These are phyloP conservation scores for Tuber indicum DNA, from an alignment of 495 filamentous ascomycete genomes.

Conservation along the genomic window DNA sequence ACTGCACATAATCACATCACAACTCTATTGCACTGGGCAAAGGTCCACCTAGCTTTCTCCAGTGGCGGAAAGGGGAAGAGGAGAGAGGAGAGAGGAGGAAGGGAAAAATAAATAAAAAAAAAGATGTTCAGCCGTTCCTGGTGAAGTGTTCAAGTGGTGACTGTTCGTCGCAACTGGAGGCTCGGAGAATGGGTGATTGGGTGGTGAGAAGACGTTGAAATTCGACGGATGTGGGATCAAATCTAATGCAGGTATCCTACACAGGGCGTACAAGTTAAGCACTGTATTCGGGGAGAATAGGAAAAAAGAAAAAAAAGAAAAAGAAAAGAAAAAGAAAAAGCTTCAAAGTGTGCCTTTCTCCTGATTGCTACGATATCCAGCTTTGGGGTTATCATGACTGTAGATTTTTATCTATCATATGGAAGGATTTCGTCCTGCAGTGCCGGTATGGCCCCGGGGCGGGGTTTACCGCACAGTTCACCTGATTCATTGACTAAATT, in stretches of 20 bases:
- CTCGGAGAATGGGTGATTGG: slow-evolving; percentile 1
- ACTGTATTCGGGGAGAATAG: not conserved
- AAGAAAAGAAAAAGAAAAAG: not conserved
- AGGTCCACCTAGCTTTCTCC: not conserved
- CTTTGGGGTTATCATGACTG: not conserved
- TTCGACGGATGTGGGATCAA: not conserved
- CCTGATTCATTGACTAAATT: not conserved
- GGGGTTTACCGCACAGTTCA: not conserved
- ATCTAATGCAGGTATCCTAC: not conserved
- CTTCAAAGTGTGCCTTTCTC: not conserved
- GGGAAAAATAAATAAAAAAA: not conserved
- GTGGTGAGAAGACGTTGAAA: not conserved
- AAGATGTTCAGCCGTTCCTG: not conserved
- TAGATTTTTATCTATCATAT: not conserved
- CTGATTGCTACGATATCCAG: not conserved
- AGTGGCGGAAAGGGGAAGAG: not conserved
- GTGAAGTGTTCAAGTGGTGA: not conserved
- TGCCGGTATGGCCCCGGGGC: not conserved
- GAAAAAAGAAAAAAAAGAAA: too few species aligned
- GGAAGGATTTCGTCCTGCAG: not conserved
- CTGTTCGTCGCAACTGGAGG: not conserved
- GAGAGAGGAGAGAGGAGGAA: too few species aligned
- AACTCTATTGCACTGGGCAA: not conserved
- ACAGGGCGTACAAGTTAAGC: not conserved
- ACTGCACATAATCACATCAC: not conserved